Evolutionary conservation across 305 asterid species (phyloP), one percentile per base, ranked within the genome.

Genomic region (Solanum chacoense): DNA sequence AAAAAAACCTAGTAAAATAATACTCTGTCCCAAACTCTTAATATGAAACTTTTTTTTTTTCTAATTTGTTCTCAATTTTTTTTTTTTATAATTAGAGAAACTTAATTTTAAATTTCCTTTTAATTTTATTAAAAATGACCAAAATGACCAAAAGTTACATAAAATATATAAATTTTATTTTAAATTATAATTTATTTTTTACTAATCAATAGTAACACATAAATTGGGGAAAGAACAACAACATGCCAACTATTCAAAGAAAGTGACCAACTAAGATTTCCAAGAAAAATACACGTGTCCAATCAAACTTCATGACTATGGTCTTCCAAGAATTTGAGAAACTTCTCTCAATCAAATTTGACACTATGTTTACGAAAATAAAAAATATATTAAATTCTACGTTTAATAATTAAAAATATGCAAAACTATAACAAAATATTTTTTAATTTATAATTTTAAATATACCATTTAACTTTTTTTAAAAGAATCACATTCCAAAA

Each of bases 241-340:
- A 18, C 69, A 42, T 80, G 67, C 29, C 67, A 40, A 14, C 26
- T 40, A 40, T 28, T 40, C 14, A 80, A 80, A 80, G 37, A 80
- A 80, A 81, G 86, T 45, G 86, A 81, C 26, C 16, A 81, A 13
- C 14, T 28, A 45, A 65, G 22, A n/a, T 14, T 79, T 40, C 37
- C 22, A 26, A 7, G 14, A 22, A 28, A 10, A 42, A 9, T 42
- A 8, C 91, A 91, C 91, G 79, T 91, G 91, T 89, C 90, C 14
- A 37, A 6, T n/a, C 88, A 86, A 65, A 36, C 77, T 26, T 79
- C 85, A 81, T 65, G 87, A 85, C 20, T 86, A 14, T 69, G 69
- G 65, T 36, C 18, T 8, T 85, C 11, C 20, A 40, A 16, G 9
- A 85, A 67, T 63, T 65, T 69, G 80, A 72, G 36, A 67, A 85